Evolutionary conservation across 2,329 filamentous ascomycete genomes (phyloP), one percentile per base, ranked within the genome.

Genomic region (Colletotrichum sp.): DNA sequence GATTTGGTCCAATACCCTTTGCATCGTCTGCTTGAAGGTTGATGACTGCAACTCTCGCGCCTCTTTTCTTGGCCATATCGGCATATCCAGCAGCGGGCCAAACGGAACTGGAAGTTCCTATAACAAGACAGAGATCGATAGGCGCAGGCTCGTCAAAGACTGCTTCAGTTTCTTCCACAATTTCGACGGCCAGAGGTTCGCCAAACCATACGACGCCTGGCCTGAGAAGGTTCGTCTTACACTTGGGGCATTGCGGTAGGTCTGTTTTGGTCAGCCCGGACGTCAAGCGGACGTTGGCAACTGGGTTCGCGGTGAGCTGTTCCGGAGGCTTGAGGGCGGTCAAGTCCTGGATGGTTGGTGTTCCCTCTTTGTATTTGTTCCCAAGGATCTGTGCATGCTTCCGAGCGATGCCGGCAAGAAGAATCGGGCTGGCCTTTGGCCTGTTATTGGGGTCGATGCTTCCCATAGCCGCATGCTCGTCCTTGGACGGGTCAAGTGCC

Each of bases 141-240:
- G 82, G 81, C 2, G 84, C 80, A 1, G 83, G 82, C 1, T 83
- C 77, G 0, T 82, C 76, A 57, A 94, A 86, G 83, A 89, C 93
- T 0, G 85, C 79, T 44, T 93, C 87, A 6, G 93, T 87, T 13
- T 85, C 83, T 0, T 84, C 71, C 1, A 93, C 78, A 4, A 90
- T 89, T 15, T 88, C 81, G 6, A 78, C 76, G 0, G 92, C 91
- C 5, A 94, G 84, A 13, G 82, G 71, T 81, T 94, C 93, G 36
- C 90, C 90, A 79, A 94, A 94, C 93, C 93, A 94, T 6, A 94
- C 92, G 0, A 94, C 92, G 11, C 90, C 91, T 0, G 93, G 93
- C 8, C 93, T 88, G 6, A 94, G 87, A 9, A 94, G 84, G 15
- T 89, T 88, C 15, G 82, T 83, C 70, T 88, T 86, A 82, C 92